Base-by-base conservation (phyloP, 345 rosid species). In the Psidium guajava region DNA sequence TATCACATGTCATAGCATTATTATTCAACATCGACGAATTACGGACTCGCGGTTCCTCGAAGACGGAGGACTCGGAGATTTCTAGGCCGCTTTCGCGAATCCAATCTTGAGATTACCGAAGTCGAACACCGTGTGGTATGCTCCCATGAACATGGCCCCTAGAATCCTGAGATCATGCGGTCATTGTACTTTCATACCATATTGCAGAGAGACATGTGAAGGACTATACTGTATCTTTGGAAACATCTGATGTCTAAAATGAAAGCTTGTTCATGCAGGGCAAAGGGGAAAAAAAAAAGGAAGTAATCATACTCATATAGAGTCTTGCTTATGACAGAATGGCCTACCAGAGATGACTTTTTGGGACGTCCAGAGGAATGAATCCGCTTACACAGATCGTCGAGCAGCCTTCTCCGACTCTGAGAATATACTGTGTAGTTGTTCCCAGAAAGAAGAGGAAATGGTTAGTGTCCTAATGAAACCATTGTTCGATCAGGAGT, bases 51-150 rank as follows among this genome's bases (percentile, higher is more conserved):
- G 24, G 3, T 64, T 32, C 75, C 10, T 28, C 40, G 18, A 21
- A 61, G 42, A 28, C 5, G 11, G 7, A 64, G 44, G 27, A 11
- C 50, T 64, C 53, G 47, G 55, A 18, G 74, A 50, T 54, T 69
- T 6, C 52, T 84, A 64, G 27, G 91, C 90, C 49, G 92, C 88
- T 87, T 88, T 77, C 10, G 96, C 94, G 81, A 93, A 91, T 86
- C 96, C 94, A 14, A 92, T 55, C 83, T 85, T 89, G 59, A 83
- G 88, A 87, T 92, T 93, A 49, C 91, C 94, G 14, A 84, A 91
- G 80, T 93, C 94, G 55, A 92, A 93, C 24, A 92, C 92, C 11
- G 96, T 89, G 87, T 93, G 94, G 88, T 92, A 93, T 61, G 92
- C 93, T 83, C 92, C 90, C 88, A 93, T 36, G 86, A 92, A 93